These are phyloP conservation scores for Emergomyces pasteurianus DNA, from an alignment of 2,329 filamentous ascomycete species.

Conservation along the genomic window DNA sequence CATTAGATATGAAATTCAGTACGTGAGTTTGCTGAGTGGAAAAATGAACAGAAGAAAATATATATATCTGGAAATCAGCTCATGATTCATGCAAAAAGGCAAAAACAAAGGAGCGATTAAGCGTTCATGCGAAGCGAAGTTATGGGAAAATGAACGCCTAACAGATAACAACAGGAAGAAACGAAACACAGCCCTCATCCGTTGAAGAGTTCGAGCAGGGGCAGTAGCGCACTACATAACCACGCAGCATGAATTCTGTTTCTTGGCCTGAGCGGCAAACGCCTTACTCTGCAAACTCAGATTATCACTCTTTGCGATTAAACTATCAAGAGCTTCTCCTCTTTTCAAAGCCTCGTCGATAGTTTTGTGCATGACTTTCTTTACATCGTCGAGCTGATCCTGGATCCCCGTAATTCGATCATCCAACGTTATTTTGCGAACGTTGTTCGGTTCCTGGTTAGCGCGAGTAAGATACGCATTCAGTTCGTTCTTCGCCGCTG, in stretches of 20 bases:
- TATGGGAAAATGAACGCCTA: no score
- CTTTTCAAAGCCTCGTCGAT: conserved; percentile 60
- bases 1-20: no score
- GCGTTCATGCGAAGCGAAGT: background rate
- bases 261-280: conserved; percentile 71
- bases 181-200: no score
- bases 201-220: background rate
- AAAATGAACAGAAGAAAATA: no score
- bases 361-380: conserved; percentile 93
- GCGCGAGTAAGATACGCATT: conserved; percentile 59
- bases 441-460: conserved; percentile 79
- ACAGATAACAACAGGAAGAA: background rate
- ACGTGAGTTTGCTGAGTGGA: no score
- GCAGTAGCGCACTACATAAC: conserved; percentile 34
- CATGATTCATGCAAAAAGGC: no score
- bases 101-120: no score
- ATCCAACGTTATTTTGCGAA: conserved; percentile 52
- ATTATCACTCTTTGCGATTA: conserved; percentile 87
- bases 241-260: conserved; percentile 49
- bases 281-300: conserved; percentile 89
- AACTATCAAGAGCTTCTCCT: conserved; percentile 92
- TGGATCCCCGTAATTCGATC: conserved; percentile 60
- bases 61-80: no score
- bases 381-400: conserved; percentile 92
- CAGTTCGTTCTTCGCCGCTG: conserved; percentile 40